Conservation (phyloP, 208 protist species). For the Novymonas esmeraldas region DNA sequence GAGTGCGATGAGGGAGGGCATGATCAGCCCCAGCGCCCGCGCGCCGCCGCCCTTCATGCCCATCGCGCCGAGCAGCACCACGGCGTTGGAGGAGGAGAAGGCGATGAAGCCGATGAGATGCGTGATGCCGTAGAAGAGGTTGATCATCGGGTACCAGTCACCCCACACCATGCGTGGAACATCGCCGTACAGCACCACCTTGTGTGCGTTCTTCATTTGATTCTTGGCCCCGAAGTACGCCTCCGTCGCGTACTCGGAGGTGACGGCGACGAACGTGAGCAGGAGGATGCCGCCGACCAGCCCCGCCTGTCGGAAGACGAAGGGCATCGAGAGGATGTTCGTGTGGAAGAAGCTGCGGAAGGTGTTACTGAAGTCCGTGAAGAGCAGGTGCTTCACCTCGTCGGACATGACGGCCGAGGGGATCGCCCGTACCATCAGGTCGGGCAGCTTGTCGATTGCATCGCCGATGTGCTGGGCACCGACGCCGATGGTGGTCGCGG, state of each 20-base stretch:
- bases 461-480: conserved; percentile 30
- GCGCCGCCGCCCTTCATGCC: conserved; percentile 42
- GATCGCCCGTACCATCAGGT: conserved; percentile 40
- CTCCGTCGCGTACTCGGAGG: conserved; percentile 62
- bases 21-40: conserved; percentile 41
- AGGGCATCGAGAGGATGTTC: conserved; percentile 61
- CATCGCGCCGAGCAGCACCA: conserved; percentile 51
- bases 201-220: conserved; percentile 42
- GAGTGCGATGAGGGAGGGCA: conserved; percentile 44
- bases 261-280: conserved; percentile 39
- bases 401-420: conserved; percentile 42
- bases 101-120: conserved; percentile 60
- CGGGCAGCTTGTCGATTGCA: conserved; percentile 43
- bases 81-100: conserved; percentile 52
- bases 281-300: conserved; percentile 56
- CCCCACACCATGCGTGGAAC: conserved; percentile 46
- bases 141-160: conserved; percentile 49
- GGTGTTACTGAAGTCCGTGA: conserved; percentile 56
- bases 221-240: conserved; percentile 63
- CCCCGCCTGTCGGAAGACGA: conserved; percentile 52
- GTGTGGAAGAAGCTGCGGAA: conserved; percentile 62
- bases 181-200: conserved; percentile 55
- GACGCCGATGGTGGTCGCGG: conserved; percentile 18
- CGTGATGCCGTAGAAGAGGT: conserved; percentile 58
- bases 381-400: conserved; percentile 53